Conservation (phyloP, 2,329 filamentous ascomycete species). For the Thielaviopsis musarum region DNA sequence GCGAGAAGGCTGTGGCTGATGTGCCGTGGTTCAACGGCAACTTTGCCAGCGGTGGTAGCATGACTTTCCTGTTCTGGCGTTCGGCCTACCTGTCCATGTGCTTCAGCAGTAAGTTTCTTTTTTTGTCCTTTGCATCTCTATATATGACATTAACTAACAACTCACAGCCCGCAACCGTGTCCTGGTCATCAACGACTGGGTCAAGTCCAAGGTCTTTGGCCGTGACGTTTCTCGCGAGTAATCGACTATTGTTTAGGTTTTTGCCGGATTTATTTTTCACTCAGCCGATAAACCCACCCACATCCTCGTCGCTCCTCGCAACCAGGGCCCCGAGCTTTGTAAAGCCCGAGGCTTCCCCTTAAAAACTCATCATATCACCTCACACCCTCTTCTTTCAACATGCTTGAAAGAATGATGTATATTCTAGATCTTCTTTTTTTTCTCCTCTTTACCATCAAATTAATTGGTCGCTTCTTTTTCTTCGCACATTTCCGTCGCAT, state of each 20-base stretch:
- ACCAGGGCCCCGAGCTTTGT: no score
- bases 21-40: slow-evolving; percentile 96
- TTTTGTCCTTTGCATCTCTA: neutral
- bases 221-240: slow-evolving; percentile 84
- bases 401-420: no score
- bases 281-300: no score
- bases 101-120: slow-evolving; percentile 74
- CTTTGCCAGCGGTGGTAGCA: slow-evolving; percentile 76
- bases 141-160: slow-evolving; percentile 13
- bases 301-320: no score
- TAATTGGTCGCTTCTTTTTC: neutral
- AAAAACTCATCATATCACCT: neutral
- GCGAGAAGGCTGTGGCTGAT: slow-evolving; percentile 93
- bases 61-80: slow-evolving; percentile 98
- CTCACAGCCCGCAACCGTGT: slow-evolving; percentile 72
- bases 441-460: neutral
- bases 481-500: neutral
- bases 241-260: slow-evolving; percentile 7
- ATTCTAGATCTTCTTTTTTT: neutral
- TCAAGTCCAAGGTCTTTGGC: slow-evolving; percentile 92
- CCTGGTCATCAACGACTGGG: slow-evolving; percentile 83
- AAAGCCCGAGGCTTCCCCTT: neutral
- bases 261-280: no score
- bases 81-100: slow-evolving; percentile 98
- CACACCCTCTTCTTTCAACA: no score